These are phyloP conservation scores for Ogataea pilisensis DNA, from an alignment of 805 yeast species.

Conservation along the genomic window DNA sequence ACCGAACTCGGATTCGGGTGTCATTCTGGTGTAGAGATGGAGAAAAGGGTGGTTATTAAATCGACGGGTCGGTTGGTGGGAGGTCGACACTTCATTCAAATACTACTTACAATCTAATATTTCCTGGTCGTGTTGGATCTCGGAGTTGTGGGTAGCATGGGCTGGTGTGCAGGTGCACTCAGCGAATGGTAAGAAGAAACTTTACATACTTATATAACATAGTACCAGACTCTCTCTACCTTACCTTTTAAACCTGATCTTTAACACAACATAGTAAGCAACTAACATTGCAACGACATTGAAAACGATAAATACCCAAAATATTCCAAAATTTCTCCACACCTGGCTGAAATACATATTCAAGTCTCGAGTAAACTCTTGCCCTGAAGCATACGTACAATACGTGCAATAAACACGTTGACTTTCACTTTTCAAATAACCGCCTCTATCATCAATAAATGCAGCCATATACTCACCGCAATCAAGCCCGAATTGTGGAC, in stretches of 20 bases:
- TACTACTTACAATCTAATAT: too few species aligned
- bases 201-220: too few species aligned
- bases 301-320: constrained; percentile 39
- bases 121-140: too few species aligned
- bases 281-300: constrained; percentile 35
- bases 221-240: too few species aligned
- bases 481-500: constrained; percentile 44
- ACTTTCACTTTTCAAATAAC: constrained; percentile 40
- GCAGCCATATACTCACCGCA: constrained; percentile 42
- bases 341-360: constrained; percentile 14
- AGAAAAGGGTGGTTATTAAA: too few species aligned
- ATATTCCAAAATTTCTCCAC: constrained; percentile 29
- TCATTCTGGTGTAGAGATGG: not conserved
- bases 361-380: constrained; percentile 18
- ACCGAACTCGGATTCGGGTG: constrained; percentile 5
- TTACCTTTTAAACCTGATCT: not conserved
- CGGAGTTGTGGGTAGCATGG: too few species aligned
- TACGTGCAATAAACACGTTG: constrained; percentile 17
- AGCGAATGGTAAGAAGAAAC: too few species aligned
- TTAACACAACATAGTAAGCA: constrained; percentile 18
- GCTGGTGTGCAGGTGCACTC: too few species aligned
- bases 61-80: too few species aligned
- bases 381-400: constrained; percentile 19
- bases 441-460: constrained; percentile 36
- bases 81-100: too few species aligned